Base-by-base conservation (phyloP, 2,329 filamentous ascomycete species). In the Aspergillaceae sp. region DNA sequence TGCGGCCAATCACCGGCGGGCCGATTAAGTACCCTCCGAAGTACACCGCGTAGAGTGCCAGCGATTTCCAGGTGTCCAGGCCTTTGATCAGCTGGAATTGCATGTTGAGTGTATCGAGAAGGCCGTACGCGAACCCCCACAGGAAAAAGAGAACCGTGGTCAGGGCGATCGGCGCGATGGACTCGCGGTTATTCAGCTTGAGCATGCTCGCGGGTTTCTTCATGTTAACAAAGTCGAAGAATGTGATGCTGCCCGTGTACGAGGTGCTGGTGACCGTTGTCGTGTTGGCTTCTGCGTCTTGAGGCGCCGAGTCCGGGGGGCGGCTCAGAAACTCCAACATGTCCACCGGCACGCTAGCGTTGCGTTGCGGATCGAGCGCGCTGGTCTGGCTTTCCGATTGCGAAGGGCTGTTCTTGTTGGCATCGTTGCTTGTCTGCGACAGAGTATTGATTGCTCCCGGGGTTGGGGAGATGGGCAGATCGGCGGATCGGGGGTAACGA, bases 71-170 rank as follows among this genome's bases (percentile, higher is more conserved):
- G 3, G 55, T 34, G 29, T 61, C 57, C 4, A 68, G 36, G 1
- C 57, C 48, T 8, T 75, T 74, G 8, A 80, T 72, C 8, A 59
- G 53, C 55, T 80, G 75, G 53, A 83, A 82, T 45, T 78, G 76
- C 0, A 62, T 57, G 61, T 94, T 94, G 29, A 96, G 76, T 0
- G 83, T 84, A 57, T 92, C 88, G 4, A 95, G 73, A 2, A 95
- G 75, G 0, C 90, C 90, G 56, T 95, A 95, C 0, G 88, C 89
- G 48, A 95, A 84, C 0, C 90, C 90, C 89, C 88, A 94, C 2
- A 95, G 71, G 52, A 94, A 82, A 67, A 95, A 94, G 0, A 95
- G 72, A 5, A 90, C 77, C 1, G 86, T 87, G 26, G 94, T 87
- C 51, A 87, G 53, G 2, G 74, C 67, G 26, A 79, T 71, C 0